Evolutionary conservation across 306 rosid species (phyloP), one percentile per base, ranked within the genome.

Genomic region (Boehmeria nivea): DNA sequence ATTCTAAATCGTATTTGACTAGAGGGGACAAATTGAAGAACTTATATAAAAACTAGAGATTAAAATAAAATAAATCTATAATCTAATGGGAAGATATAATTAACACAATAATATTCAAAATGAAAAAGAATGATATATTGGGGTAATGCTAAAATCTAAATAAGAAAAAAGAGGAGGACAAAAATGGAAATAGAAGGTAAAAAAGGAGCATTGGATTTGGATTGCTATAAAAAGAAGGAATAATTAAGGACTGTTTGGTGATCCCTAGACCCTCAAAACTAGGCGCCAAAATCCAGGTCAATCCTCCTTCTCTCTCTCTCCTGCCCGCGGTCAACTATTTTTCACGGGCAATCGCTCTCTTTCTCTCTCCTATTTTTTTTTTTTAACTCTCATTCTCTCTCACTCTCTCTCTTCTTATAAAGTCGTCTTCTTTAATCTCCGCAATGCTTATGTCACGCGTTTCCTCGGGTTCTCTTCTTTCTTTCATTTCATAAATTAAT

Each of bases 231-330:
- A 34, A 54, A 46, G 26, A 44, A 21, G 43, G 42, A 57, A 64
- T 37, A 55, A 34, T 68, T 26, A 34, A 58, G 46, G 15, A 51
- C 27, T 26, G 69, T 68, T 33, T 71, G 79, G 19, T 64, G 80
- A 76, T 82, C 82, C 84, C 75, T 20, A 59, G 28, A 46, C 39
- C 55, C 65, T 60, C 24, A 42, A 69, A 59, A 49, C 53, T 78
- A 74, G 86, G 85, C 81, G 79, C 83, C 79, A 75, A 72, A 82
- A 61, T 18, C 69, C 45, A 58, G 66, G 78, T 55, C 73, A 70
- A 19, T 19, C 26, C 60, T 21, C 52, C 33, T 21, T 9, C 49
- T 46, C 42, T 49, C 70, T 36, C 47, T 34, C 27, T 39, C 31
- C 56, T 71, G 71, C 63, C 70, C 72, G 16, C 43, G 79, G 72